These are phyloP conservation scores for Dichotomocladium elegans DNA, from an alignment of 371 early-diverging fungal species.

Conservation along the genomic window DNA sequence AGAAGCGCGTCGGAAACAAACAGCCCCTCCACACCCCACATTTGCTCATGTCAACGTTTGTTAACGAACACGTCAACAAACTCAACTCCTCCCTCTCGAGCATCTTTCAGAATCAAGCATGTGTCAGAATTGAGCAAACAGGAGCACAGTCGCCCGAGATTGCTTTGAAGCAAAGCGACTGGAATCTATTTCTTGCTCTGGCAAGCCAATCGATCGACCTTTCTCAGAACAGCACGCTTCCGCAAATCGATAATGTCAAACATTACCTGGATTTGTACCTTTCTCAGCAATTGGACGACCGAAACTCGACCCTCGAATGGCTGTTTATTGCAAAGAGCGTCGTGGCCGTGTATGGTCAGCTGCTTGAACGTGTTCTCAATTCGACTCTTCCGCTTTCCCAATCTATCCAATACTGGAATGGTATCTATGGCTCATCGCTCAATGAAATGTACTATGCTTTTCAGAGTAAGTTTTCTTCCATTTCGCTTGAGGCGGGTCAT, in stretches of 20 bases:
- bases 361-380: slow-evolving; percentile 56
- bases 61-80: slow-evolving; percentile 15
- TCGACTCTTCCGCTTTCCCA: slow-evolving; percentile 62
- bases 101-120: slow-evolving; percentile 6
- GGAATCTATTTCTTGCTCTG: slow-evolving; percentile 21
- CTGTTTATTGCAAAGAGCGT: slow-evolving; percentile 56
- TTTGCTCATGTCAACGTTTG: slow-evolving; percentile 19
- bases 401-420: slow-evolving; percentile 70
- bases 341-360: slow-evolving; percentile 58
- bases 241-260: slow-evolving; percentile 17
- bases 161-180: slow-evolving; percentile 12
- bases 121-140: neutral
- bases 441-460: slow-evolving; percentile 54
- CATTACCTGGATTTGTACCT: slow-evolving; percentile 11
- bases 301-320: slow-evolving; percentile 36
- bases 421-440: slow-evolving; percentile 44
- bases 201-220: slow-evolving; percentile 29
- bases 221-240: slow-evolving; percentile 6
- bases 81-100: slow-evolving; percentile 10
- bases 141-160: neutral
- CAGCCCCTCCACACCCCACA: no score
- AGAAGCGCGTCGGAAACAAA: no score
- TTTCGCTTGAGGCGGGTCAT: neutral
- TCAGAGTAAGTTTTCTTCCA: slow-evolving; percentile 39
- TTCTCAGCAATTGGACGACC: neutral